Base-by-base conservation (phyloP, 108 stramenopile species). In the Ochromonas danica region DNA sequence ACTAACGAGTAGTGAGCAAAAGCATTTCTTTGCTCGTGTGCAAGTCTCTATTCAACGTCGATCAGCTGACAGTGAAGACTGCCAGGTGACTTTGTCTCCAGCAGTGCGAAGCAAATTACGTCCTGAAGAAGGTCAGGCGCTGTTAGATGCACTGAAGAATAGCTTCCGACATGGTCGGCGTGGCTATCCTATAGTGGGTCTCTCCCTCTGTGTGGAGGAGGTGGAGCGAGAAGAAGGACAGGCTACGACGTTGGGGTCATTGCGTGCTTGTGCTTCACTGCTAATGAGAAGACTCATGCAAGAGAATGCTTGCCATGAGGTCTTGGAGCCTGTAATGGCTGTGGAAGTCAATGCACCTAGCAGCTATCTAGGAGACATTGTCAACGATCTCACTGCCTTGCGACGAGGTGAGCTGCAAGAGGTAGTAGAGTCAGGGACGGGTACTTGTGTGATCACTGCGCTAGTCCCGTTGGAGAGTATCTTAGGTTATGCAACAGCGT, bases 251-350 rank as follows among this genome's bases (percentile, higher is more conserved):
- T 10, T 22, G 31, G 72, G 72, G 17, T 6, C 72, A 10, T 14
- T 75, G 6, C 36, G 72, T 42, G 72, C 72, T 10, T 75, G 72
- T 36, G 72, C 31, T 27, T 45, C 72, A 10, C 3, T 33, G 51
- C 10, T 36, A 14, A 28, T 75, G 36, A 60, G 40, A 3, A 6
- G 6, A 28, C 17, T 75, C 28, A 6, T 75, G 10, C 6, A 6
- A 33, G 40, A 75, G 36, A 31, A 31, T 10, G 72, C 17, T 22
- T 3, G 25, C 31, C 33, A 27, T 38, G 27, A 6, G 27, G 40
- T 42, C 3, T 41, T 75, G 40, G 72, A 75, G 31, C 72, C 72
- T 10, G 40, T 75, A 10, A 75, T 75, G 72, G 10, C 22, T 3
- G 10, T 75, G 27, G 72, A 75, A 36, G 40, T 75, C 43, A 33